Evolutionary conservation across 352 stramenopile species (phyloP), one percentile per base, ranked within the genome.

Genomic region (Phytophthora brassicae): DNA sequence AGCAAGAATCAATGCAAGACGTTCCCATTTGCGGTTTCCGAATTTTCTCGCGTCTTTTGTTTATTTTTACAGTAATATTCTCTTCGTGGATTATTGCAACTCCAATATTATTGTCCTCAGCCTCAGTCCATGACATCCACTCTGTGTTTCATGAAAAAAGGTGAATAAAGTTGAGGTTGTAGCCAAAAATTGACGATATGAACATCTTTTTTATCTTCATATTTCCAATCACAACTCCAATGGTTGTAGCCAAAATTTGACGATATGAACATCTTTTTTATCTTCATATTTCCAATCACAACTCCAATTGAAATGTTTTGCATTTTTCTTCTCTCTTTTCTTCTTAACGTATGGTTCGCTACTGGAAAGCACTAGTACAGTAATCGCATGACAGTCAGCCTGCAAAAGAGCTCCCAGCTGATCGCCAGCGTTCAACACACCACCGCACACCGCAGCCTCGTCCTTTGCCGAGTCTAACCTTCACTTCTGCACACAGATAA

Each of bases 1-100:
- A 19, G 28, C 3, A 58, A 64, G 58, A 67, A 70, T 74, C 61
- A 68, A 74, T 74, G 33, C 61, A 68, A 70, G 51, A 64, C 61
- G 51, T 68, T 70, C 56, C 61, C 61, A 70, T 74, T 74, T 74
- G 60, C 61, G 61, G 56, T 70, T 74, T 74, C 61, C 61, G 50
- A 70, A 6, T 45, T 33, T 43, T 4, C 41, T 22, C 9, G 6
- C 29, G 12, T 46, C 13, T 22, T 35, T 19, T 26, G 13, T 11
- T 13, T 22, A 42, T 23, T 44, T 43, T 36, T 33, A 7, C 19
- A 36, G 23, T 13, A 50, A n/a, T 43, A 17, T 5, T 26, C 14
- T 45, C 38, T 6, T 3, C 26, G n/a, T 16, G 26, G 23, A n/a
- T n/a, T n/a, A n/a, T n/a, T n/a, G n/a, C n/a, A n/a, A n/a, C n/a